Evolutionary conservation across 768 basidiomycete genomes (phyloP).

Genomic region (Leccinum olivaceopallidum): DNA sequence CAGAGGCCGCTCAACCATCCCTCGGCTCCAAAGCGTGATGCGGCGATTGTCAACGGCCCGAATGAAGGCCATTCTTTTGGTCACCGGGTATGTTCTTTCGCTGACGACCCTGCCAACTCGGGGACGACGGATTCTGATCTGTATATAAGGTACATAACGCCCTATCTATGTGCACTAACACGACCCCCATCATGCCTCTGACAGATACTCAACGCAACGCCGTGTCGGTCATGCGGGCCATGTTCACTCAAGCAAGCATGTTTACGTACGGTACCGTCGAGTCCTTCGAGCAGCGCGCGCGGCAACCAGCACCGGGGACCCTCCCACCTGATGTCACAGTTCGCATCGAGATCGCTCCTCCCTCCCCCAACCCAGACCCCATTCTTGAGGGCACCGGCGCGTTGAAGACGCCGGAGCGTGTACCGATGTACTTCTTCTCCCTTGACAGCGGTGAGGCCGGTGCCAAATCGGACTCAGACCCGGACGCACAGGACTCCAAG

Average conservation of each 20-base stretch:
- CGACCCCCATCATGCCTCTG: conserved; percentile 11
- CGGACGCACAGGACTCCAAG: background rate
- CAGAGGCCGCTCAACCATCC: background rate
- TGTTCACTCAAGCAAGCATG: fast-evolving
- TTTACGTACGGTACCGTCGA: background rate
- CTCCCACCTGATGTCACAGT: conserved; percentile 15
- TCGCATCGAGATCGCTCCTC: conserved; percentile 20
- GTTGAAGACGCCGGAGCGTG: conserved; percentile 18
- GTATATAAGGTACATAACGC: background rate
- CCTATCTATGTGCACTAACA: background rate
- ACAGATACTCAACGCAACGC: conserved; percentile 18
- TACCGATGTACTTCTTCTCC: conserved; percentile 25
- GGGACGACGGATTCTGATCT: background rate
- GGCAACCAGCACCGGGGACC: background rate
- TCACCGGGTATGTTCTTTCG: background rate
- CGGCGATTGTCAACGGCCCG: background rate
- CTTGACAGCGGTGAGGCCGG: background rate
- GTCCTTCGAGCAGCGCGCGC: conserved; percentile 19
- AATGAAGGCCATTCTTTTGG: background rate
- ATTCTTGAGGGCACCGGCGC: background rate
- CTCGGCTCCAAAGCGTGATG: background rate
- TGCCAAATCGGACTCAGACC: background rate
- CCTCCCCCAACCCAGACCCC: conserved; percentile 6
- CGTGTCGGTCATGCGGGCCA: background rate
- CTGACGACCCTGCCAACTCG: background rate